phyloP scores from a whole-genome alignment of 2,329 filamentous ascomycete species.

The Trichoderma polysporum region DNA sequence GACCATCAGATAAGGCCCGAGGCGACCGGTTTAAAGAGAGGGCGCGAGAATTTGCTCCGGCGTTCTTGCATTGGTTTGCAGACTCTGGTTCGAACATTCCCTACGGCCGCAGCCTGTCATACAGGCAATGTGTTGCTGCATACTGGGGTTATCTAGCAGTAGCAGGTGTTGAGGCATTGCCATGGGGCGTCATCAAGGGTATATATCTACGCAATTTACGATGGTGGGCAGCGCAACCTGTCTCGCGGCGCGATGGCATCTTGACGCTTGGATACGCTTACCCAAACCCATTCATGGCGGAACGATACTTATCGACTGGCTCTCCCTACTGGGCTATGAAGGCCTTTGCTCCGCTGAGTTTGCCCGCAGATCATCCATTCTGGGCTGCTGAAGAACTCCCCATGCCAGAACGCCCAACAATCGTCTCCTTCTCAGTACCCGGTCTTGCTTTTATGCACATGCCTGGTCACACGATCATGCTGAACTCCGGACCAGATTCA shows the following conservation, averaged over 20 bases:
- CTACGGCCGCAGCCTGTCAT: constrained; percentile 9
- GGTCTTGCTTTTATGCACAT: constrained; percentile 7
- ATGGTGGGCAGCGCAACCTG: constrained; percentile 11
- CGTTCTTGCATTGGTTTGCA: constrained; percentile 9
- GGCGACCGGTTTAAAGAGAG: constrained; percentile 1
- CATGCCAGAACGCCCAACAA: background rate
- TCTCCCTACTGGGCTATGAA: constrained; percentile 15
- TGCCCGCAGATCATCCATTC: constrained; percentile 8
- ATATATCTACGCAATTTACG: constrained; percentile 17
- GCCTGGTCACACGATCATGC: constrained; percentile 4
- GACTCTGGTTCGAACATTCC: constrained; percentile 8
- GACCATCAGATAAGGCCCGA: background rate
- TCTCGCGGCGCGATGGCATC: constrained; percentile 11
- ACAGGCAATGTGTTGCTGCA: constrained; percentile 16
- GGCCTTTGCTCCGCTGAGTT: background rate
- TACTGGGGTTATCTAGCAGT: constrained; percentile 17
- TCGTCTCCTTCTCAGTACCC: background rate
- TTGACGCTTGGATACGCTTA: constrained; percentile 12
- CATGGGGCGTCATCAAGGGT: constrained; percentile 19
- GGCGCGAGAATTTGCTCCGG: background rate
- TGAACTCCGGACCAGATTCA: constrained; percentile 1
- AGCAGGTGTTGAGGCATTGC: constrained; percentile 10
- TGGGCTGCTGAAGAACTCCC: constrained; percentile 5
- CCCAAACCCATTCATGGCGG: constrained; percentile 6
- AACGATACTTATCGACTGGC: background rate